A percentile compares a stretch with the other conserved stretches of the same genome.
These are phyloP conservation scores for Yamadazyma ubonensis DNA, from an alignment of 805 yeast species.

Conservation along the genomic window DNA sequence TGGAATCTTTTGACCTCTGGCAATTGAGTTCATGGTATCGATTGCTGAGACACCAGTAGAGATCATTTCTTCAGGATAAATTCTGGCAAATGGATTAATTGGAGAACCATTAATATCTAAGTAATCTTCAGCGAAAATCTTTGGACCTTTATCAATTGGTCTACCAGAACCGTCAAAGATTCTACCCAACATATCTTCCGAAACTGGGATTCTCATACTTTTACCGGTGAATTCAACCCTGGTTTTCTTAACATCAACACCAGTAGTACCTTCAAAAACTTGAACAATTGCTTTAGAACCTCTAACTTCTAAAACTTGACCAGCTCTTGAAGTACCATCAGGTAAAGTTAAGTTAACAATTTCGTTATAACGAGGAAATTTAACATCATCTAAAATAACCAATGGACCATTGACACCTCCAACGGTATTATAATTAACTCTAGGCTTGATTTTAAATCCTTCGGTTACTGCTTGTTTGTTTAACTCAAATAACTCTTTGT, in stretches of 20 bases:
- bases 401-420: slow-evolving; percentile 98
- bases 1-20: slow-evolving; percentile 99
- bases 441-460: slow-evolving; percentile 88
- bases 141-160: slow-evolving; percentile 97
- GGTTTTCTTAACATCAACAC: slow-evolving; percentile 97
- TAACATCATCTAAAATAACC: slow-evolving; percentile 60
- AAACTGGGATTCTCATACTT: slow-evolving; percentile 87
- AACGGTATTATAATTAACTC: slow-evolving; percentile 91
- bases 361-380: slow-evolving; percentile 77
- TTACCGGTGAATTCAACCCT: slow-evolving; percentile 97
- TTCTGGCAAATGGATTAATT: slow-evolving; percentile 96
- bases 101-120: slow-evolving; percentile 98
- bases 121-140: slow-evolving; percentile 97
- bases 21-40: slow-evolving; percentile 99
- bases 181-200: slow-evolving; percentile 97
- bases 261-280: slow-evolving; percentile 98
- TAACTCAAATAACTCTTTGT: slow-evolving; percentile 58
- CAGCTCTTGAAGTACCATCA: slow-evolving; percentile 92
- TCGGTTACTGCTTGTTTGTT: slow-evolving; percentile 91
- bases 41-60: slow-evolving; percentile 98
- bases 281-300: slow-evolving; percentile 97
- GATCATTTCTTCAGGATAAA: slow-evolving; percentile 99
- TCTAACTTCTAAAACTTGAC: slow-evolving; percentile 97
- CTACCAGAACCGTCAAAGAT: slow-evolving; percentile 98
- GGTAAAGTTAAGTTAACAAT: slow-evolving; percentile 96